phyloP scores from a whole-genome alignment of 2,329 filamentous ascomycete species.

The Diaporthe amygdali region DNA sequence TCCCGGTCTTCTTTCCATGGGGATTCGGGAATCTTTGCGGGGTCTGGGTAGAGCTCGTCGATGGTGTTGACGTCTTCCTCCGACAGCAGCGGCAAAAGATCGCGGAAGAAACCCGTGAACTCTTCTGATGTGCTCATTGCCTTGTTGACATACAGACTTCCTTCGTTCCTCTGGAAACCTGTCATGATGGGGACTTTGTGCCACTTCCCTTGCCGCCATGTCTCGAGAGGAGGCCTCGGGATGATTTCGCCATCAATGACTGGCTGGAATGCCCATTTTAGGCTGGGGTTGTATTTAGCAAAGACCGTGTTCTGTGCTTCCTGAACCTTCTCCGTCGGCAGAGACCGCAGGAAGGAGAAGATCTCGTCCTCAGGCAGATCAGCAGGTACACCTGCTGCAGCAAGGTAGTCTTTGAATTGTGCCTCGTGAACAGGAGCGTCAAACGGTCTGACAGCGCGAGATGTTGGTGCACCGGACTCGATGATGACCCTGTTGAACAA shows the following conservation, averaged over 20 bases:
- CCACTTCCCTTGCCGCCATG: constrained; percentile 33
- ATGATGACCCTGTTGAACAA: constrained; percentile 43
- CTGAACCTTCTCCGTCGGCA: constrained; percentile 36
- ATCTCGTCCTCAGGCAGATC: constrained; percentile 48
- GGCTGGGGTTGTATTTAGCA: constrained; percentile 38
- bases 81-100: constrained; percentile 43
- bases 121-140: constrained; percentile 37
- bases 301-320: constrained; percentile 41
- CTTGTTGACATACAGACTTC: constrained; percentile 46
- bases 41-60: constrained; percentile 46
- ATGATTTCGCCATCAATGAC: constrained; percentile 47
- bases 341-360: constrained; percentile 48
- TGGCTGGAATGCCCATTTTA: constrained; percentile 59
- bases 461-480: constrained; percentile 45
- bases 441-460: constrained; percentile 43
- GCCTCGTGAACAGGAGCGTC: constrained; percentile 54
- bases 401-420: constrained; percentile 52
- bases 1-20: constrained; percentile 44
- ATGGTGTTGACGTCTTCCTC: constrained; percentile 41
- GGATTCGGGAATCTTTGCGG: constrained; percentile 35
- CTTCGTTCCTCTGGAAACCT: constrained; percentile 49
- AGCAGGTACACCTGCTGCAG: constrained; percentile 50
- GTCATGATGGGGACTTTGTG: constrained; percentile 45
- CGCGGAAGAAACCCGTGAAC: constrained; percentile 44
- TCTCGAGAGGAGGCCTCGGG: constrained; percentile 32